Base-by-base conservation (phyloP, 208 protist genomes). In the Trypanosoma theileri region DNA sequence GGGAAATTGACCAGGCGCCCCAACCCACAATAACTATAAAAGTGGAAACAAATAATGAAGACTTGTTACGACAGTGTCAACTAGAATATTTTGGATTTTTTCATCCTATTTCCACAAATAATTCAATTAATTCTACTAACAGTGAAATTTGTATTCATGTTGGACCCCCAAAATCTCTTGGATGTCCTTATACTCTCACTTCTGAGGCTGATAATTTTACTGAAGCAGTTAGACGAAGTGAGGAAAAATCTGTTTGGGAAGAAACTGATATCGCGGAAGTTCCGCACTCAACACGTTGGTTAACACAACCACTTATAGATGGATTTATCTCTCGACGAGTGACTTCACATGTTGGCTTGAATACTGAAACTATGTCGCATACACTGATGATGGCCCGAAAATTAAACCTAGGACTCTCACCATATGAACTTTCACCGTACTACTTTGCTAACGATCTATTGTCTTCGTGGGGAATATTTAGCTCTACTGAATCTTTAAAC, bases 391-490 rank as follows among this genome's bases (percentile, higher is more conserved):
- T 62, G 57, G 84, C 72, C 10, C 31, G 55, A 4, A 26, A 54
- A 44, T 56, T 88, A 21, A 75, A 80, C 0, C 59, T 69, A 21
- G 68, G 71, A 48, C 73, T 90, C 16, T 60, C 82, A 3, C 82
- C 81, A n/a, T 66, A 66, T 44, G 63, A 75, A 17, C n/a, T 80
- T 26, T 93, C 87, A n/a, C 87, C 87, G 0, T 90, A 83, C 55
- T 90, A 87, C 66, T 78, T 69, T 28, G 71, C 73, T 7, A 79
- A 80, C 64, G 75, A 82, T 12, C 74, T 86, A 52, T 68, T 87
- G n/a, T 75, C 80, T 31, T 66, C 65, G 53, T 93, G 87, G 84
- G 82, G 84, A 60, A 51, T 90, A n/a, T 93, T 93, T 70, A 81
- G 84, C 17, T 46, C 44, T 24, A 16, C 48, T 28, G 63, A 66